Base-by-base conservation (phyloP, 805 yeast species). In the Metschnikowia kunwiensis region DNA sequence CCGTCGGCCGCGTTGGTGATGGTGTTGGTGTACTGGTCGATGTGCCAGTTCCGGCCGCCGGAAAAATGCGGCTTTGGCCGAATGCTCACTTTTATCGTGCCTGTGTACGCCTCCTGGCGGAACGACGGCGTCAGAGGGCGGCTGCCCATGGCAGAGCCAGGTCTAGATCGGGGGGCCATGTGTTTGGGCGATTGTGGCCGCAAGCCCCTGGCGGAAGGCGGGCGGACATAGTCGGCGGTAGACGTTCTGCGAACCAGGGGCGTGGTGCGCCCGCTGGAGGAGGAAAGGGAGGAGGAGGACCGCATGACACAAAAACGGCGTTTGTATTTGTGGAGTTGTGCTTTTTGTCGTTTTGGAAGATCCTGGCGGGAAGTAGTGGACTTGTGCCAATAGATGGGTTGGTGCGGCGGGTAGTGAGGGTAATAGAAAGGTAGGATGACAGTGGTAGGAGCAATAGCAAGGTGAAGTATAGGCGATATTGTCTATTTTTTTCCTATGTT, bases 71-170 rank as follows among this genome's bases (percentile, higher is more conserved):
- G 96, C 46, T 82, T 80, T 12, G 89, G 87, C 43, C 96, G 66
- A 9, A 87, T 74, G 0, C 88, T 75, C 1, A 87, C 96, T 1
- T 77, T 73, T 44, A 87, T 86, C 11, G 81, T 70, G 1, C 94
- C 94, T 4, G 77, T 70, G 51, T 82, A 84, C 0, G 72, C 71
- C 31, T 67, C 72, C 8, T 48, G 50, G 12, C 46, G 38, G 23
- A 52, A 54, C 7, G 58, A 46, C 10, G 73, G 72, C 1, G 73
- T 68, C 7, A 58, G 46, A 1, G 72, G 72, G 32, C 72, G 49
- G 38, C 51, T 51, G 8, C 66, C 61, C 54, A 62, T 43, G 3
- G 70, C 54, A 0, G 70, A 63, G 12, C 60, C 55, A 1, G 70
- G 68, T 16, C 71, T 42, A 3, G 67, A 55, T 20, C 58, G 35